phyloP scores from a whole-genome alignment of 306 rosid genomes.

The Lagenaria siceraria region DNA sequence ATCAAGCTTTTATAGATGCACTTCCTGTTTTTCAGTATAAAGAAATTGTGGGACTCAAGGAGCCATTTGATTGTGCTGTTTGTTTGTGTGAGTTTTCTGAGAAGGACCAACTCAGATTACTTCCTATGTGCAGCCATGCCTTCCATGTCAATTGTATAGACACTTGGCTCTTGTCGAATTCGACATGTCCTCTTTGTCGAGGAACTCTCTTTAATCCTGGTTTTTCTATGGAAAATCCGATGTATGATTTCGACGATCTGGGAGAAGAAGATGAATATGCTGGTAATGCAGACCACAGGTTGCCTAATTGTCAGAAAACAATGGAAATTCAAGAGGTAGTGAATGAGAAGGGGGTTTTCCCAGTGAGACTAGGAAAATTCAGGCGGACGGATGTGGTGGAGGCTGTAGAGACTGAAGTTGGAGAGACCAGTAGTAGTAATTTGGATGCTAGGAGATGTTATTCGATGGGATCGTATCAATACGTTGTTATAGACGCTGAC shows the following conservation, averaged over 20 bases:
- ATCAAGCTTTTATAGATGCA: conserved; percentile 94
- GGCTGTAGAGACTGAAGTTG: conserved; percentile 43
- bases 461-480: conserved; percentile 94
- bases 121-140: conserved; percentile 95
- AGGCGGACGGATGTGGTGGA: conserved; percentile 31
- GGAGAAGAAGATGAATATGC: conserved; percentile 61
- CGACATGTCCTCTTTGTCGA: conserved; percentile 92
- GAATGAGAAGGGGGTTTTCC: conserved; percentile 53
- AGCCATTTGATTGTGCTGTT: conserved; percentile 94
- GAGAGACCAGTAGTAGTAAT: conserved; percentile 85
- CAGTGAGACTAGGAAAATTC: conserved; percentile 87
- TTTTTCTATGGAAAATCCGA: conserved; percentile 55
- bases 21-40: conserved; percentile 90
- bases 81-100: conserved; percentile 79
- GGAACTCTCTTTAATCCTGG: conserved; percentile 63
- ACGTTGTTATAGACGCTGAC: conserved; percentile 59
- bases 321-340: conserved; percentile 59
- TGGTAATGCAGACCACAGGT: conserved; percentile 37
- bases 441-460: conserved; percentile 94
- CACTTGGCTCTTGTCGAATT: conserved; percentile 89
- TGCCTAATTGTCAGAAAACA: conserved; percentile 33
- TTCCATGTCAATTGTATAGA: conserved; percentile 87
- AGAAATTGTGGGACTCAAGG: conserved; percentile 81
- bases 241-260: conserved; percentile 61
- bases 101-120: conserved; percentile 78